Base-by-base conservation (phyloP, 106 monocot genomes). In the Allium cepa region DNA sequence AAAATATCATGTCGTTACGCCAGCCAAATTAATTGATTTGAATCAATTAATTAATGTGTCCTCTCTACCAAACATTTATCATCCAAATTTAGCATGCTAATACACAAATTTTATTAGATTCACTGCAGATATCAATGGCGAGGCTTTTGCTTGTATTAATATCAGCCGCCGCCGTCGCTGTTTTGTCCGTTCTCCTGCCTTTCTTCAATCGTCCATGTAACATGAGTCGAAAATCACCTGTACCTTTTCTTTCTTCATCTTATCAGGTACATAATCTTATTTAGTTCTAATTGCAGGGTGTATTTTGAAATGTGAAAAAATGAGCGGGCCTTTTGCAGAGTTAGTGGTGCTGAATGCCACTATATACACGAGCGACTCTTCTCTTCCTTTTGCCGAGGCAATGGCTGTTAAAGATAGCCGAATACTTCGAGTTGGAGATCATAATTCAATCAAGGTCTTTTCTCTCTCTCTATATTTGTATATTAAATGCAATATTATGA, bases 311-410 rank as follows among this genome's bases (percentile, higher is more conserved):
- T 60, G 36, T 36, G 36, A 36, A 36, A 36, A 36, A 36, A 4
- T 46, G 48, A 59, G 50, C 53, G 12, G 53, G 46, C 51, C 26
- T 46, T 71, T 18, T 16, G 85, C 85, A 7, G 89, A 89, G 11
- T 56, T 85, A 56, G 79, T 85, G 61, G 62, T 89, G 71, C 57
- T 71, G 74, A 85, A 89, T 63, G 89, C 85, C 15, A 89, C 82
- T 28, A 85, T 89, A 60, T 84, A 84, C 88, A 88, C 88, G 17
- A 71, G 78, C 57, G 84, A 84, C 71, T 48, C 81, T 13, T 56
- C 75, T 9, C 62, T 78, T 12, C 84, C 80, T 53, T 84, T 84
- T 64, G 88, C 88, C 12, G 76, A 84, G 8, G 81, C 88, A 65
- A 79, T 88, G 84, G 88, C 88, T 45, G 63, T 84, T 17, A 70